Evolutionary conservation across 345 rosid species (phyloP).

Genomic region (Eucalyptus guilfoylei): DNA sequence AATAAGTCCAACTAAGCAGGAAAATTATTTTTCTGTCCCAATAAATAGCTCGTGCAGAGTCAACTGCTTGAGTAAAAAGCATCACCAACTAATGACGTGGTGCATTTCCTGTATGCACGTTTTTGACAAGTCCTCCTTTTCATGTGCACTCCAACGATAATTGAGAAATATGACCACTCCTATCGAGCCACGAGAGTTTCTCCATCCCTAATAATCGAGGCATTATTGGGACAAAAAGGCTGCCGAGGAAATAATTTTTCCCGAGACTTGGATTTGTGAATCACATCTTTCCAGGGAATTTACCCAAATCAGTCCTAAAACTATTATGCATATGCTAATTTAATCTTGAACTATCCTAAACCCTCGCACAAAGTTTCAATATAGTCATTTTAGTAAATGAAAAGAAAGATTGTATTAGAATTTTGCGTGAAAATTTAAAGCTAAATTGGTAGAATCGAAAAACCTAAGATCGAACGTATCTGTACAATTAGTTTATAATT

Average conservation of each 20-base stretch:
- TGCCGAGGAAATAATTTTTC: neutral
- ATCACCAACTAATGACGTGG: neutral
- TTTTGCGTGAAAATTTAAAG: fast-evolving
- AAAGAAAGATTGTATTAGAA: fast-evolving
- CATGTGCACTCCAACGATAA: neutral
- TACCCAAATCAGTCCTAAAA: neutral
- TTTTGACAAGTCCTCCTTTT: neutral
- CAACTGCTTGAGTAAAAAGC: neutral
- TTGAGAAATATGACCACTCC: neutral
- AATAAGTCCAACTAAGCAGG: neutral
- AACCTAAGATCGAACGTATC: fast-evolving
- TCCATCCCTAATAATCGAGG: neutral
- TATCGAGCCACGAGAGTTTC: neutral
- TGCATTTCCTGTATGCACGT: neutral
- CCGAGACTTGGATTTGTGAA: neutral
- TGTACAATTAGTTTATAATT: fast-evolving
- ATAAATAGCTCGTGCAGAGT: neutral
- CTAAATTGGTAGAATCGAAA: neutral
- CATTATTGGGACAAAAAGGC: neutral
- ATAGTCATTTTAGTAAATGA: too few species aligned
- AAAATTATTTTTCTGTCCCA: neutral
- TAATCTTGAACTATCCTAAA: fast-evolving
- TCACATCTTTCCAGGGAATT: fast-evolving
- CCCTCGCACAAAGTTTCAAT: neutral
- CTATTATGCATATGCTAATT: neutral